These are phyloP conservation scores for Arctium lappa DNA, from an alignment of 129 eudicot species.

Conservation along the genomic window DNA sequence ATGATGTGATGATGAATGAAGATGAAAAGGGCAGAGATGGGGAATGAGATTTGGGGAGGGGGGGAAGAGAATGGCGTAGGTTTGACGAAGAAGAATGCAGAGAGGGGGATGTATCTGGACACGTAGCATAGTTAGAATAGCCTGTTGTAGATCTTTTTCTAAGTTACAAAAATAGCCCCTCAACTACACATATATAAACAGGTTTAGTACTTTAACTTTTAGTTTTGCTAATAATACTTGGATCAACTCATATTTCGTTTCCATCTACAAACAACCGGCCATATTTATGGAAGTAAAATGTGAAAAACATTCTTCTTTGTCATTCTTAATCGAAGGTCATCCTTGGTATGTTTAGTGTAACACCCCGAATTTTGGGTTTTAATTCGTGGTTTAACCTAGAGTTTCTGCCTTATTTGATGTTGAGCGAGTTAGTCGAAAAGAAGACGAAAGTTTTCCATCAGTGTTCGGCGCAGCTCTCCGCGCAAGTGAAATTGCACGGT, in stretches of 20 bases:
- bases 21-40: neutral
- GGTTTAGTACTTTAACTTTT: neutral
- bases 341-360: no score
- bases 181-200: neutral
- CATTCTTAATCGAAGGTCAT: neutral
- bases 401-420: no score
- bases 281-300: neutral
- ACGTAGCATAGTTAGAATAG: neutral
- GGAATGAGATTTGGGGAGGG: neutral
- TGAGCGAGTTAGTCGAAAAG: no score
- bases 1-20: neutral
- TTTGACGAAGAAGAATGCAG: slow-evolving; percentile 23
- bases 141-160: neutral
- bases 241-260: no score
- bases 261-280: neutral
- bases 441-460: no score
- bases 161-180: neutral
- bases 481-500: no score
- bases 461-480: no score
- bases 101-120: slow-evolving; percentile 37
- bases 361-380: no score
- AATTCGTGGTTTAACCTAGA: no score
- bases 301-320: neutral
- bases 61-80: slow-evolving; percentile 28
- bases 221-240: neutral